Evolutionary conservation across 805 yeast species (phyloP), one percentile per base, ranked within the genome.

Genomic region (Danielia reshetovae): DNA sequence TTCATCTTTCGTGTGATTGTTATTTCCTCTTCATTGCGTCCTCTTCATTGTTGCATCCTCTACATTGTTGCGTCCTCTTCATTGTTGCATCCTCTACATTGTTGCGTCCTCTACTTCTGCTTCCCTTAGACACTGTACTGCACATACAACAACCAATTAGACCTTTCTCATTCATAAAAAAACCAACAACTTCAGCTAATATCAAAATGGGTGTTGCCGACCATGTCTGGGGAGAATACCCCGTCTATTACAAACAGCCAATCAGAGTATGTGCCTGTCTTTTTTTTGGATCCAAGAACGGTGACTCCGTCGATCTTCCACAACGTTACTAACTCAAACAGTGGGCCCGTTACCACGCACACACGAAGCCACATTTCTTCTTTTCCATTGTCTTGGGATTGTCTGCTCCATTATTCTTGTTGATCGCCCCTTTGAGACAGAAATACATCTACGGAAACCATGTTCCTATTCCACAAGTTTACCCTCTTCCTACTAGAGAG

Each of bases 281-380:
- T 21, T 21, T 10, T 21, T 21, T 21, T 21, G 9, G 7, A 10
- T 21, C 10, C 10, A 21, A n/a, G n/a, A n/a, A n/a, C 23, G 23
- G 23, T 21, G 23, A 21, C 11, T 27, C 22, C 4, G 15, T 9
- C 6, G 13, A 4, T n/a, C 4, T 10, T 14, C 24, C 11, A n/a
- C 4, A 2, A 12, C 18, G 4, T 18, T 42, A 49, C 51, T 47
- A 48, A 46, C 52, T 4, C n/a, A 6, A 2, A 7, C 43, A 77
- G 83, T 79, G 85, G 85, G 59, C 72, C 46, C 81, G 89, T 57
- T 83, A 77, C 62, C 80, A 79, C 48, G 84, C 89, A 16, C 82
- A 83, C 62, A 75, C 75, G 46, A 77, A 78, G 55, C 94, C 94
- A 27, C 86, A 83, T 60, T 66, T 82, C 44, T 79, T 83, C 55